phyloP scores from a whole-genome alignment of 257 asterid genomes.

The Cynanchum wilfordii region DNA sequence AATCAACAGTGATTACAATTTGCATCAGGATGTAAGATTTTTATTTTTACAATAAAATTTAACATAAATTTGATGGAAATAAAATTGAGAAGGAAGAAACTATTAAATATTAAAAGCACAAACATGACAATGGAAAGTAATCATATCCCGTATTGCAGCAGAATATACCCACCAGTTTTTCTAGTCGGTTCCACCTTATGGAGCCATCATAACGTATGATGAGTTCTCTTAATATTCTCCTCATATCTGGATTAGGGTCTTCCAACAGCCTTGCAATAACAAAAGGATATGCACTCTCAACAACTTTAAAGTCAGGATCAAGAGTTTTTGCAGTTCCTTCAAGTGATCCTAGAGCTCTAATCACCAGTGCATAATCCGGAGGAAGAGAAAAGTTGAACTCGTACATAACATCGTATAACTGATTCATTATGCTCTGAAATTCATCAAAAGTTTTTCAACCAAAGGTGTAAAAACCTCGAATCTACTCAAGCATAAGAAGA shows the following conservation, averaged over 20 bases:
- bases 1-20: neutral
- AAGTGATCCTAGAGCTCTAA: slow-evolving; percentile 94
- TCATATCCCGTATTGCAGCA: neutral
- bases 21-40: neutral
- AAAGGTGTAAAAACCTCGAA: neutral
- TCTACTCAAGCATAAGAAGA: neutral
- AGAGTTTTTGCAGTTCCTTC: slow-evolving; percentile 96
- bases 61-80: neutral
- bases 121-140: neutral
- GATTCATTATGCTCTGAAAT: slow-evolving; percentile 77
- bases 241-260: slow-evolving; percentile 96
- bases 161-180: slow-evolving; percentile 59
- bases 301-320: slow-evolving; percentile 94
- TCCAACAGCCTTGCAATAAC: slow-evolving; percentile 82
- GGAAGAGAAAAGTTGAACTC: slow-evolving; percentile 95
- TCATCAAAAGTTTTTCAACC: neutral
- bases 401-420: slow-evolving; percentile 79
- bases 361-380: slow-evolving; percentile 94
- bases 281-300: slow-evolving; percentile 98
- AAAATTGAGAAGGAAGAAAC: neutral
- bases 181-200: slow-evolving; percentile 90
- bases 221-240: slow-evolving; percentile 90
- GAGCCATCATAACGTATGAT: slow-evolving; percentile 88
- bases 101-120: neutral
- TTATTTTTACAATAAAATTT: neutral